Evolutionary conservation across 345 rosid genomes (phyloP), one percentile per base, ranked within the genome.

Genomic region (Eucalyptus decipiens): DNA sequence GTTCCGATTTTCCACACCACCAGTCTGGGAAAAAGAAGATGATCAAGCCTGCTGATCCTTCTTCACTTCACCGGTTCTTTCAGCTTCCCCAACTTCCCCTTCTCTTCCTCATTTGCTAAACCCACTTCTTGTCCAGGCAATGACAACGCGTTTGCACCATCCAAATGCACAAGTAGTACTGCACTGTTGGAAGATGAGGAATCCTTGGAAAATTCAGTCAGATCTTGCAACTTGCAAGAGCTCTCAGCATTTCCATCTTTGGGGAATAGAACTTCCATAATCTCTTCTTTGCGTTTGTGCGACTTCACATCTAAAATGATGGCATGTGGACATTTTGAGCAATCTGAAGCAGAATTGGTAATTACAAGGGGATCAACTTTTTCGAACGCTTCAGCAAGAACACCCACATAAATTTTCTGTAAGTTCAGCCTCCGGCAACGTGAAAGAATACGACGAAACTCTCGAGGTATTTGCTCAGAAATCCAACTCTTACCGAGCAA

Each of bases 341-440:
- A 19, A 80, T 87, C 45, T 58, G 51, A 54, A 14, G 65, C 80
- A 13, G 87, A 43, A 88, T 72, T 89, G 86, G 91, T 91, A 42
- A 92, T 67, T 5, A 90, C 91, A 23, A 94, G 92, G 80, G 94
- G 93, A 87, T 93, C 87, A 24, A 90, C 89, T 56, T 37, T 92
- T 24, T 80, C 48, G 17, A 91, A 89, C 10, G 93, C 95, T 87
- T 91, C 87, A 48, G 92, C 93, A 3, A 91, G 76, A 34, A 65
- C 48, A 37, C 21, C 34, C 17, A 87, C 43, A 5, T 56, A 72
- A 88, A 11, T 76, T 23, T 34, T 1, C 76, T 69, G 65, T 1
- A 48, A 60, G 89, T 43, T 4, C 1, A 0, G 28, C 49, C 18
- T 60, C 42, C 8, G 50, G 56, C 40, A 23, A 28, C 6, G 58